Base-by-base conservation (phyloP, 371 early-diverging fungal genomes). In the Smittium culicis region DNA sequence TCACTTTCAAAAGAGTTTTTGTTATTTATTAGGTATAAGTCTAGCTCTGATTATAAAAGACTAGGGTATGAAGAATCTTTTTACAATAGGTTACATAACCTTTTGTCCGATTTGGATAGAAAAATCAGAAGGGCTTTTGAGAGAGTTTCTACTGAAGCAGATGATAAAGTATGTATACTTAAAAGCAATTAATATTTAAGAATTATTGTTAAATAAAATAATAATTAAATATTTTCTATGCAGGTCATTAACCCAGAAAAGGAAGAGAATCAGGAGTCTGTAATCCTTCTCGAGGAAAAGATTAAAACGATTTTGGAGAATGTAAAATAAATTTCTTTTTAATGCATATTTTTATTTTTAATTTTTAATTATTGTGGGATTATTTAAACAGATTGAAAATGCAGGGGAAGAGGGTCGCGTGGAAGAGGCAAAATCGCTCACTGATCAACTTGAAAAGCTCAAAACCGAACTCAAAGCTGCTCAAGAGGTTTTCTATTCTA, bases 211-310 rank as follows among this genome's bases (percentile, higher is more conserved):
- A 25, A 17, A 54, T n/a, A n/a, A n/a, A n/a, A n/a, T n/a, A n/a
- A n/a, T 62, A 62, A 29, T 62, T 14, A 27, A 11, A 45, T 25
- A 28, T 25, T 32, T 2, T 25, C 20, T 24, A 55, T 60, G 14
- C 68, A 82, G 83, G 78, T 82, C 25, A 73, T 82, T 33, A 88
- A 88, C 60, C 79, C 81, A 27, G 80, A 81, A 63, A 86, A 85
- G 73, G 93, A 91, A 70, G 91, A 92, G 70, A 80, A 82, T 64
- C 85, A 88, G 68, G 92, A 92, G 73, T 82, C 83, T 66, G 87
- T 86, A 61, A 85, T 91, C 27, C 79, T 89, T 62, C 74, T 92
- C n/a, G 93, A 92, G 64, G 89, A 86, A 70, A 85, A 88, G 66
- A 88, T 91, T 72, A 88, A 88, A 73, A 83, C 80, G 32, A 72